Evolutionary conservation across 805 yeast species (phyloP), one percentile per base, ranked within the genome.

Genomic region (Jamesozyma hellenica): DNA sequence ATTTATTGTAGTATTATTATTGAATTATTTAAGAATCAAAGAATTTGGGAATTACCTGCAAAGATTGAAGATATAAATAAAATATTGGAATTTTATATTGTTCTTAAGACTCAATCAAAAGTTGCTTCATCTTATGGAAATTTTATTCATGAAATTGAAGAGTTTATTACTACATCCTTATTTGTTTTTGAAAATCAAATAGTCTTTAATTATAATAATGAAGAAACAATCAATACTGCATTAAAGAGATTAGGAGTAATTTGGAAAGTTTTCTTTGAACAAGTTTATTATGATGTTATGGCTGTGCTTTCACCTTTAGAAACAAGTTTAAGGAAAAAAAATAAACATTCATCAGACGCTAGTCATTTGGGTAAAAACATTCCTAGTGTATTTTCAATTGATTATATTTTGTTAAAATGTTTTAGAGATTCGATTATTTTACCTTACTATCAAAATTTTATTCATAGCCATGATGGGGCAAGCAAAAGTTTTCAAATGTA

Each of bases 221-320:
- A 56, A 34, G 50, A 48, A n/a, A 53, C 55, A 2, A 64, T 63
- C 42, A 64, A 63, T 47, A 48, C 63, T 35, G 54, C 64, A 8
- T 45, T 56, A 31, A 60, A 54, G 40, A 59, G 60, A 51, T 61
- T 61, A 8, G 62, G 70, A 2, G 51, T 66, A 1, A 63, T 75
- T 2, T 80, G 87, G 87, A 68, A 67, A 14, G 60, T 61, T 19
- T 80, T 79, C 52, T 73, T 70, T 45, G 63, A 65, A n/a, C 67
- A 70, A 29, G 68, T 77, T 2, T 67, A 72, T 38, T 77, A 75
- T 39, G 76, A 76, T 49, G 60, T 79, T 15, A 71, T 77, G 43
- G 82, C 82, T 0, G 69, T 77, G 0, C 70, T 81, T 35, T 47
- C 77, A 27, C 88, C 88, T 0, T 50, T 82, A 17, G 67, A 60